Evolutionary conservation across 176 grass and related monocot species (phyloP), one percentile per base, ranked within the genome.

Genomic region (Carex pumila): DNA sequence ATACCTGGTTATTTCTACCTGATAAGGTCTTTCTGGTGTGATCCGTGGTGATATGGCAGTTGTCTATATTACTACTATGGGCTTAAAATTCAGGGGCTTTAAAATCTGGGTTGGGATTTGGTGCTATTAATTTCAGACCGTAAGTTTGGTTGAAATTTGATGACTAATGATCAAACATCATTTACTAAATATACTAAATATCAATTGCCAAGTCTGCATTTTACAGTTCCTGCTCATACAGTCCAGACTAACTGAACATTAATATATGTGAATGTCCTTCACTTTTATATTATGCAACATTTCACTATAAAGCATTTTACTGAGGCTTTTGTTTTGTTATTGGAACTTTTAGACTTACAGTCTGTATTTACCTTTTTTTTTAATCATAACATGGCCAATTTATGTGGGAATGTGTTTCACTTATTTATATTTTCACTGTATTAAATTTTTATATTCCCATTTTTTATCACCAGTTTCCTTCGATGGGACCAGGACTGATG

Each of bases 381-480:
- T 32, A 32, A 86, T 82, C 79, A 21, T 79, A 49, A 79, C 50
- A 65, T 45, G 59, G 39, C 5, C 29, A 79, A 12, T 85, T 81
- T 39, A 63, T 85, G 67, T 39, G 37, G 29, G 67, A 86, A 61
- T 57, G 14, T 25, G 12, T 50, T 57, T 3, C 37, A 7, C 0
- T 49, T 49, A 49, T 49, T 49, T 49, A 49, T 49, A 49, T 49
- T 64, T 71, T 65, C 45, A 22, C 57, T 71, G n/a, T 88, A 60
- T 84, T 53, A 67, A 84, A 70, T 47, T 47, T 14, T 84, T 76
- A 84, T 64, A 81, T 69, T n/a, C 52, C 72, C 61, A 79, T 59
- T 86, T 88, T 89, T 21, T 36, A 71, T 25, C 76, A 36, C 47
- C 87, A 98, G 86, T 86, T 79, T 67, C 81, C 85, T 85, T 86